These are phyloP conservation scores for Anthostomella pinea DNA, from an alignment of 2,329 filamentous ascomycete species.

Conservation along the genomic window DNA sequence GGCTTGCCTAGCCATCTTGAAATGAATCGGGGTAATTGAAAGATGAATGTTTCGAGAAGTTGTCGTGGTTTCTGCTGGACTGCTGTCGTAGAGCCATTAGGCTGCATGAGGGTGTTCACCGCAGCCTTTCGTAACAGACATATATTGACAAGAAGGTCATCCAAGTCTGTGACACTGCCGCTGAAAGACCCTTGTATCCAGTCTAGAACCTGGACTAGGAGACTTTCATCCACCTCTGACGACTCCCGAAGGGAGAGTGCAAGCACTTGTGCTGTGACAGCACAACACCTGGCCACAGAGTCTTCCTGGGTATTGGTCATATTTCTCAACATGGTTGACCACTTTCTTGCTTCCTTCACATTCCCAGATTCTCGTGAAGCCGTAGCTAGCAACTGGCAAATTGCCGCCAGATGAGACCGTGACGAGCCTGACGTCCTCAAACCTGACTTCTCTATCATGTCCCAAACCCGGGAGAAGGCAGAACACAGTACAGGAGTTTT, in stretches of 20 bases:
- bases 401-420: conserved; percentile 42
- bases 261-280: conserved; percentile 53
- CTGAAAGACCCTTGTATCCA: conserved; percentile 57
- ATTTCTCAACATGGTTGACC: conserved; percentile 47
- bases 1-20: conserved; percentile 60
- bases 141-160: conserved; percentile 58
- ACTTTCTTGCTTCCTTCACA: conserved; percentile 51
- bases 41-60: conserved; percentile 54
- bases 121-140: conserved; percentile 54
- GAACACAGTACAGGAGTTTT: conserved; percentile 39
- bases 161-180: conserved; percentile 57
- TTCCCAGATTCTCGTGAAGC: conserved; percentile 45
- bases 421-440: conserved; percentile 36
- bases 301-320: conserved; percentile 39
- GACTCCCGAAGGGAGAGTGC: conserved; percentile 50
- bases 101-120: conserved; percentile 44
- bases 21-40: conserved; percentile 58
- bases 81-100: conserved; percentile 5
- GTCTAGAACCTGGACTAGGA: conserved; percentile 49
- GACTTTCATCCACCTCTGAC: conserved; percentile 37
- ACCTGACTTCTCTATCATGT: conserved; percentile 35
- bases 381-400: conserved; percentile 53
- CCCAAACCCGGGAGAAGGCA: conserved; percentile 36
- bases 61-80: conserved; percentile 17
- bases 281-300: conserved; percentile 49